Percentiles rank a stretch among this genome's conserved stretches.
Conservation (phyloP, 192 early-diverging fungal genomes). For the Coemansia sp. region DNA sequence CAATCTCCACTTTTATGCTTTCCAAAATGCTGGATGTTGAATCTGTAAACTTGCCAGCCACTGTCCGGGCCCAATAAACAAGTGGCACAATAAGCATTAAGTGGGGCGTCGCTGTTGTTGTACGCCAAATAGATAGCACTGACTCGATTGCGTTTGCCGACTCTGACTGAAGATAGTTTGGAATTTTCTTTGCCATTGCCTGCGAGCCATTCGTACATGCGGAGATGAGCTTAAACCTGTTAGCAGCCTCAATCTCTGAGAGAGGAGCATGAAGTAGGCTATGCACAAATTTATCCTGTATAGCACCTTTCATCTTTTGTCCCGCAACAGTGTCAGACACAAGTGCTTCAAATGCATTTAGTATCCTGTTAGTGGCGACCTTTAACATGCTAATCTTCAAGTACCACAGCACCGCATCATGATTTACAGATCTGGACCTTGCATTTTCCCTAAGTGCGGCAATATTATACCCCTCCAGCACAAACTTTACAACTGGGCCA, state of each 20-base stretch:
- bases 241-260: not conserved
- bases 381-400: not conserved
- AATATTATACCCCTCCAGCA: constrained; percentile 26
- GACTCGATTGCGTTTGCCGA: not conserved
- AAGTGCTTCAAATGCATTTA: not conserved
- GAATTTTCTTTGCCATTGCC: not conserved
- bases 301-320: not conserved
- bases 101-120: constrained; percentile 4
- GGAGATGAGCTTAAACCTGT: not conserved
- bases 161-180: not conserved
- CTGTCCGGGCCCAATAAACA: not conserved
- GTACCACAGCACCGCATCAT: constrained; percentile 6
- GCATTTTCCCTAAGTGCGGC: constrained; percentile 10
- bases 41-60: not conserved
- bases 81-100: constrained; percentile 14
- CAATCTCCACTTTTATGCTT: not conserved
- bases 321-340: not conserved
- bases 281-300: not conserved
- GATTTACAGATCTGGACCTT: not conserved
- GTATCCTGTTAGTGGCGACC: not conserved
- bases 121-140: not conserved
- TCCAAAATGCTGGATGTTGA: not conserved
- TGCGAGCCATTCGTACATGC: not conserved
- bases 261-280: constrained; percentile 4
- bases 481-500: constrained; percentile 10